A percentile compares a stretch with the other conserved stretches of the same genome.
Evolutionary conservation across 352 stramenopile species (phyloP).

Genomic region (Halophytophthora polymorphica): DNA sequence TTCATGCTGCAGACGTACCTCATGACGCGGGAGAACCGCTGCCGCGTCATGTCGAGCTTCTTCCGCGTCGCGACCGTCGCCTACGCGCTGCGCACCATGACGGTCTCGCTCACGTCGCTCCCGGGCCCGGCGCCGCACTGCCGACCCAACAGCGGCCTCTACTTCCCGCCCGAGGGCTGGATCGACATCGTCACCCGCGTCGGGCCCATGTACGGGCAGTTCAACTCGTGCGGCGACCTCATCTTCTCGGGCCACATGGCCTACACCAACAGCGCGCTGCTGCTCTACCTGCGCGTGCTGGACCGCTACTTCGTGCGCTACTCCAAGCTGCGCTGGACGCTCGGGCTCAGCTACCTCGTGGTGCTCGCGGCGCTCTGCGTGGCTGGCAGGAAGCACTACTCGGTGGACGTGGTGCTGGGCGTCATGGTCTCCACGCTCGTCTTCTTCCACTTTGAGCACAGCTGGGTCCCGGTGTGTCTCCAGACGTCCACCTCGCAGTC

Average conservation of each 20-base stretch:
- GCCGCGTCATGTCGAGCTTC: constrained; percentile 50
- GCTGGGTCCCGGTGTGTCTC: constrained; percentile 56
- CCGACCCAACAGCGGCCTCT: constrained; percentile 37
- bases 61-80: constrained; percentile 67
- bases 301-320: constrained; percentile 45
- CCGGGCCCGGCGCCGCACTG: constrained; percentile 71
- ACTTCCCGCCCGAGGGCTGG: constrained; percentile 59
- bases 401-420: constrained; percentile 72
- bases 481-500: constrained; percentile 20
- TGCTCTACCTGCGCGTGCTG: constrained; percentile 62
- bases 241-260: constrained; percentile 79
- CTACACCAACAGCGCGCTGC: constrained; percentile 62
- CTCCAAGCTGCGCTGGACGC: constrained; percentile 49
- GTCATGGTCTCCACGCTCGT: constrained; percentile 59
- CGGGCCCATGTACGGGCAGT: constrained; percentile 66
- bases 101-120: constrained; percentile 64
- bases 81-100: constrained; percentile 69
- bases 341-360: constrained; percentile 50
- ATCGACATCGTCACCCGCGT: constrained; percentile 73
- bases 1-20: constrained; percentile 51
- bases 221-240: constrained; percentile 75
- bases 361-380: constrained; percentile 55
- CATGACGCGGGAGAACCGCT: constrained; percentile 52
- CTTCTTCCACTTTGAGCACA: constrained; percentile 80
- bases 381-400: constrained; percentile 72